Evolutionary conservation across 805 yeast genomes (phyloP).

Genomic region (Candida mattraensis): DNA sequence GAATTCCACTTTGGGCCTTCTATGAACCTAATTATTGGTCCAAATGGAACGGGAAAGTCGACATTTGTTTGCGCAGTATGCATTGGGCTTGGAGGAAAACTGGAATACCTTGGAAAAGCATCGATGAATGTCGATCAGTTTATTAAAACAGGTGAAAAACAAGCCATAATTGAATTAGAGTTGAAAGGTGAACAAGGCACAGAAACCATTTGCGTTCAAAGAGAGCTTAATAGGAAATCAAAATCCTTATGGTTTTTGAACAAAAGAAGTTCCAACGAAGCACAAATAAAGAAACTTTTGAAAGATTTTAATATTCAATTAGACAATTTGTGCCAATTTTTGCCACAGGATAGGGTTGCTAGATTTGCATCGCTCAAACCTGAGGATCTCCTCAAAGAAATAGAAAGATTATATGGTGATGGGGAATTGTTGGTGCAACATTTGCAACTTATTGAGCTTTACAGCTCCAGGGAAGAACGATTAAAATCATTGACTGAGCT

Average conservation of each 20-base stretch:
- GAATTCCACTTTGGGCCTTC: constrained; percentile 80
- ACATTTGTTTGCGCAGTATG: constrained; percentile 93
- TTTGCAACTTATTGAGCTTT: constrained; percentile 52
- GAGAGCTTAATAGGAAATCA: constrained; percentile 44
- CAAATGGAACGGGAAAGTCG: constrained; percentile 95
- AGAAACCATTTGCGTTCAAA: constrained; percentile 38
- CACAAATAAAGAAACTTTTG: constrained; percentile 45
- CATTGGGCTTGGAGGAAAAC: constrained; percentile 80
- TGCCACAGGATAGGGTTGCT: constrained; percentile 94
- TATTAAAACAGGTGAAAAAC: constrained; percentile 63
- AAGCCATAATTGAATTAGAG: constrained; percentile 50
- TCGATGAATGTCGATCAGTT: constrained; percentile 59
- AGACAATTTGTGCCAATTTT: constrained; percentile 88
- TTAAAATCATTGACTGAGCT: constrained; percentile 31
- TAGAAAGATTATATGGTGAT: constrained; percentile 76
- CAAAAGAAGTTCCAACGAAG: constrained; percentile 40
- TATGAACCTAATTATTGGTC: constrained; percentile 90
- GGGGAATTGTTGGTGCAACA: constrained; percentile 59
- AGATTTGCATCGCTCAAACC: constrained; percentile 83
- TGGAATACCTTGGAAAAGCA: constrained; percentile 71
- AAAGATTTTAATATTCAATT: constrained; percentile 69
- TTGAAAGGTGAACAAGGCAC: constrained; percentile 41
- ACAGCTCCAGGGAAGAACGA: constrained; percentile 37
- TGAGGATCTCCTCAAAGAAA: constrained; percentile 69
- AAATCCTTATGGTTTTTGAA: constrained; percentile 57